Base-by-base conservation (phyloP, 2,329 filamentous ascomycete genomes). In the Aspergillus texensis region DNA sequence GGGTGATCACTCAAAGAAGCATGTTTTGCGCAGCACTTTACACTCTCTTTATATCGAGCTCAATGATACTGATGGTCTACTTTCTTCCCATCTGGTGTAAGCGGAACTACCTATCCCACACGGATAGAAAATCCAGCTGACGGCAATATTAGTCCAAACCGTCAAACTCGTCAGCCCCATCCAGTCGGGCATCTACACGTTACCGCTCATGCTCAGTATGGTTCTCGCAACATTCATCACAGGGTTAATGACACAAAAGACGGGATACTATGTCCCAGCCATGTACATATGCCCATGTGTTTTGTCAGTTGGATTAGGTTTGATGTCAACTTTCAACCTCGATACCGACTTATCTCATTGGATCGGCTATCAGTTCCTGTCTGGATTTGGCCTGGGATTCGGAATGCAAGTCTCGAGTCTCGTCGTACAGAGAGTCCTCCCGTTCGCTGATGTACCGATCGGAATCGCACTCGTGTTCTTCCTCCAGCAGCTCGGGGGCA, bases 31-130 rank as follows among this genome's bases (percentile, higher is more conserved):
- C 28, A 24, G 43, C 41, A 0, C 12, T 36, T 10, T 58, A 21
- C 30, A 58, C 56, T 11, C 32, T 58, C 26, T 36, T 24, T 26
- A 41, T 45, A 4, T 30, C 56, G 26, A 24, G 41, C 11, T 24
- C 56, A 4, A 58, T 58, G 56, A 58, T 46, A 11, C 9, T 48
- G 26, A 48, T 58, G 5, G 21, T 48, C 4, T 58, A 50, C n/a
- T 58, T 48, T 21, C 56, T 58, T 9, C 43, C 30, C 10, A 50
- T 50, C 16, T 58, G 56, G 56, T 58, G 56, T 58, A 48, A 46
- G 41, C 3, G 10, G n/a, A 45, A 14, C 26, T 12, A 2, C 39
- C n/a, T 3, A 4, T 8, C 21, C 4, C 9, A 14, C 26, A 28
- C 14, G 6, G 14, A 10, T 3, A 16, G 10, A n/a, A 14, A 14